Base-by-base conservation (phyloP, 2,329 filamentous ascomycete genomes). In the Fusarium chaquense region DNA sequence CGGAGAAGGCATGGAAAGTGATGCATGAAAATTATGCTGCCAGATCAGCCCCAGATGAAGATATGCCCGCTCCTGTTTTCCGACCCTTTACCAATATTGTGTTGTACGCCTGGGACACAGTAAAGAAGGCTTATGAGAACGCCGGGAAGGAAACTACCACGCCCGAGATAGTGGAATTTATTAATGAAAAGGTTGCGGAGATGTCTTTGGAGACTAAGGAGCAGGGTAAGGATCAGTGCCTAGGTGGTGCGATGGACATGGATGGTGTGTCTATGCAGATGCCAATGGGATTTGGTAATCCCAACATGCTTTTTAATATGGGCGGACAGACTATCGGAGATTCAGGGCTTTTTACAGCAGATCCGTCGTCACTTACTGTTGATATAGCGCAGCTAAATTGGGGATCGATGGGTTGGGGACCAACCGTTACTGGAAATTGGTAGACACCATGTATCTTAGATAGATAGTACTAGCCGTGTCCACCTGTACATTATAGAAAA, bases 21-120 rank as follows among this genome's bases (percentile, higher is more conserved):
- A 64, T 64, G 61, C 35, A 64, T 12, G 59, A 64, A 0, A 64
- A 64, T 2, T 64, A 64, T 2, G 18, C 46, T 18, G 33, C 28
- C 6, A 28, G 61, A 30, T 16, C 4, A 9, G 15, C 6, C 4
- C 35, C 8, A 6, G 32, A 35, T 4, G 5, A 28, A 1, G 13
- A 43, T 18, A 12, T 26, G 2, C 35, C 22, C 0, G 11, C 6
- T 4, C 38, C 52, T 0, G 7, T 58, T 3, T 64, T 64, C 2
- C 33, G 24, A 0, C 59, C 61, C 0, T 64, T 64, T 12, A 20
- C 60, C 0, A 64, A 64, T 4, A 64, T 64, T 5, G 40, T 64
- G 1, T 3, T 64, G 2, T 45, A 18, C 0, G 61, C 61, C 0
- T 64, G 61, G 61, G 61, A 64, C 1, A 26, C 18, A 0, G 32